These are phyloP conservation scores for Emergomyces orientalis DNA, from an alignment of 2,329 filamentous ascomycete genomes.

Conservation along the genomic window DNA sequence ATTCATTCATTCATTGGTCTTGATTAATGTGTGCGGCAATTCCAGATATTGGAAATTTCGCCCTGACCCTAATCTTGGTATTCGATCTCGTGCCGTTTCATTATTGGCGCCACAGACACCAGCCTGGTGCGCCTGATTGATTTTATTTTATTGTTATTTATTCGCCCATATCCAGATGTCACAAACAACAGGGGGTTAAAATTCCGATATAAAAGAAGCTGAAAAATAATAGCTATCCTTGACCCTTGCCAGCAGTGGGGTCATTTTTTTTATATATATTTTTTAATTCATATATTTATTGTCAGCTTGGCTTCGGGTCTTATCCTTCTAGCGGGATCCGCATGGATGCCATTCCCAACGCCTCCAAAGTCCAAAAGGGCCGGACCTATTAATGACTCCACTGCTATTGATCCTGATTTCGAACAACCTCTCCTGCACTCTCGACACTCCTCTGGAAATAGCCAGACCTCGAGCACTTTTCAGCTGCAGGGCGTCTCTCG, in stretches of 20 bases:
- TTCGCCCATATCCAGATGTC: not conserved
- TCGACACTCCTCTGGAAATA: not conserved
- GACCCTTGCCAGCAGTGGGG: not conserved
- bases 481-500: not conserved
- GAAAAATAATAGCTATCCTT: not conserved
- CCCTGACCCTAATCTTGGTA: no score
- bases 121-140: not conserved
- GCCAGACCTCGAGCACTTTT: not conserved
- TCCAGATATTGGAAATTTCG: not conserved
- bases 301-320: not conserved
- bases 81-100: not conserved
- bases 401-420: constrained; percentile 2
- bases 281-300: not conserved
- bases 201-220: no score
- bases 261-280: not conserved
- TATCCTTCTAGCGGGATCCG: constrained; percentile 1
- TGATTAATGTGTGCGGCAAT: not conserved
- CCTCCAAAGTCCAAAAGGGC: constrained; percentile 5
- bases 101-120: not conserved
- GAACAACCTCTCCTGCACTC: constrained; percentile 1
- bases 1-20: no score
- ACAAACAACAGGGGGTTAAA: not conserved
- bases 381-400: constrained; percentile 3
- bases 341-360: constrained; percentile 11
- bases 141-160: no score